Evolutionary conservation across 495 filamentous ascomycete genomes (phyloP), one percentile per base, ranked within the genome.

Genomic region (Trichocladium antarcticum): DNA sequence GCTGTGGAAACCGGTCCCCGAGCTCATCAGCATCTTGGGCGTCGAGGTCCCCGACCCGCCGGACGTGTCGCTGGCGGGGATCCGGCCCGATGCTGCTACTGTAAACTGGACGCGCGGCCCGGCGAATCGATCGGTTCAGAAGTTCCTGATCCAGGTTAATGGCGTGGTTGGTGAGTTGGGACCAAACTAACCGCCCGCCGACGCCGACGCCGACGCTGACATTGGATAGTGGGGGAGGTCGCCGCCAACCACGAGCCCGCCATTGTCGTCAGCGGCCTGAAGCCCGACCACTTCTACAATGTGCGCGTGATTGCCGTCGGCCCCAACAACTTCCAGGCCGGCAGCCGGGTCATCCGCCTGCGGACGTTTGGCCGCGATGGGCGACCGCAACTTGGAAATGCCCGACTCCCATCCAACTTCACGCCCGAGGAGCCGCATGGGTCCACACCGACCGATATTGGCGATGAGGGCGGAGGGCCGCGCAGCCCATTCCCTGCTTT

Each of bases 141-240:
- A 89, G 68, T 87, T 94, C 61, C 77, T 89, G 19, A 88, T 98
- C 32, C 85, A 93, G 56, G 80, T 96, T 46, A 97, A 98, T 60
- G 89, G 89, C 29, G 80, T 87, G 29, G 89, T 88, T 69, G 85
- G 89, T 93, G 66, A 65, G 76, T 68, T 17, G 35, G 28, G 42
- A 55, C 29, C 28, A 14, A 28, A 11, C 8, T 19, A 41, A n/a
- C 21, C 38, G 42, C 28, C 19, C n/a, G 5, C 31, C 20, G 10
- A 28, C 40, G 12, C 32, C 17, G 44, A 42, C 8, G 11, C 29
- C 49, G 22, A 48, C 32, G 34, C 49, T 61, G 37, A 56, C 53
- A 46, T 34, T 43, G 10, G 47, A 45, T 53, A 94, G 89, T 93
- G 45, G 90, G 90, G 54, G 87, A 95, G 60, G 85, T 87, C 14